Evolutionary conservation across 2,329 filamentous ascomycete species (phyloP), one percentile per base, ranked within the genome.

Genomic region (Cryphonectria carpinicola): DNA sequence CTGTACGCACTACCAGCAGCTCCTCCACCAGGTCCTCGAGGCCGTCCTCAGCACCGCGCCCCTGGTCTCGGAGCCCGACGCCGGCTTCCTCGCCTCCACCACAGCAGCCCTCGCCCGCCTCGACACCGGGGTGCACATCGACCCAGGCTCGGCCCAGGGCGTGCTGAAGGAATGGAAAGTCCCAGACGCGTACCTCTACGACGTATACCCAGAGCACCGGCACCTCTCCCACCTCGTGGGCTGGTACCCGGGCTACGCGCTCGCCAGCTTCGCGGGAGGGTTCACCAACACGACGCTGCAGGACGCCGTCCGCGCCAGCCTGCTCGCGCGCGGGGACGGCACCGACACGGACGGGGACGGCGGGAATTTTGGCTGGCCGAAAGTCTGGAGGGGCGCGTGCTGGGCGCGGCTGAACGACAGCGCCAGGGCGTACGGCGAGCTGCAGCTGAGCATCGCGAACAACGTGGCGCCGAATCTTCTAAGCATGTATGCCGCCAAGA

Each of bases 221-320:
- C 86, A 89, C 73, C 82, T 89, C 46, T 88, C 86, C 0, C 82
- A 88, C 66, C 83, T 89, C 2, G 79, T 84, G 0, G 87, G 87
- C 62, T 89, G 87, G 86, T 84, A 84, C 69, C 87, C 87, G 0
- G 86, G 87, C 0, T 85, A 83, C 74, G 81, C 82, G 0, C 76
- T 89, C 60, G 82, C 86, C 0, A 82, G 81, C 0, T 80, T 82
- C 54, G 76, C 78, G 0, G 76, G 75, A 25, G 82, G 83, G 35
- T 85, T 86, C 76, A 77, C 75, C 1, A 84, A 85, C 74, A 25
- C 67, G 3, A 79, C 78, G 0, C 81, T 87, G 35, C 82, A 83
- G 52, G 70, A 77, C 2, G 86, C 86, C 0, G 80, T 89, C 1
- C 76, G 76, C 6, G 82, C 81, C 0, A 84, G 84, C 0, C 80